Evolutionary conservation across 176 grass and related monocot species (phyloP).

Genomic region (Tuctoria greenei): DNA sequence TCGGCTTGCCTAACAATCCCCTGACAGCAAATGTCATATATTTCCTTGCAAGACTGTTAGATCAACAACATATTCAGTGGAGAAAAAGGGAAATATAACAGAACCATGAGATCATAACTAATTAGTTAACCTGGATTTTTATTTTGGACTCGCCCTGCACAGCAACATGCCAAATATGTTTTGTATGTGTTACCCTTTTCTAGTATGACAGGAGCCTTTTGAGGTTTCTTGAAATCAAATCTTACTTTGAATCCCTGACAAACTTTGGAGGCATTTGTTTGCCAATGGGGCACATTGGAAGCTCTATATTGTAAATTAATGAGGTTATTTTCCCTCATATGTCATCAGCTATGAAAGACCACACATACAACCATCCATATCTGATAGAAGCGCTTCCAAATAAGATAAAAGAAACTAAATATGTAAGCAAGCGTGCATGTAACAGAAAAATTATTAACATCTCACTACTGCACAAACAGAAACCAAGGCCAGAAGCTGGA

Average conservation of each 20-base stretch:
- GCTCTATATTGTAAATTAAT: not conserved
- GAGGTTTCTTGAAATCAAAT: not conserved
- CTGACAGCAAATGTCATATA: not conserved
- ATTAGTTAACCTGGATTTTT: not conserved
- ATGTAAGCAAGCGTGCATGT: conserved; percentile 10
- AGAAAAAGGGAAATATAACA: conserved; percentile 1
- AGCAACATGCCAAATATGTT: not conserved
- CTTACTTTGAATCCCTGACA: not conserved
- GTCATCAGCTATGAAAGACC: conserved; percentile 10
- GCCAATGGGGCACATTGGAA: not conserved
- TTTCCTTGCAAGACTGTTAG: not conserved
- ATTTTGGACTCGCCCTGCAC: not conserved
- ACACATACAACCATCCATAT: not conserved
- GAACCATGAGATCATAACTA: not conserved
- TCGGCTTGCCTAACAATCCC: not conserved
- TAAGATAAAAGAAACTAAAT: conserved; percentile 14
- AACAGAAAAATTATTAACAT: conserved; percentile 1
- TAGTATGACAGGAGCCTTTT: not conserved
- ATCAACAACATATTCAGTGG: not conserved
- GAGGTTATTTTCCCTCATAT: not conserved
- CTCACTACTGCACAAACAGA: conserved; percentile 16
- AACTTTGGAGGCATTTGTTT: not conserved
- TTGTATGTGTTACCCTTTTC: not conserved
- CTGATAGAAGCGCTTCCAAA: not conserved
- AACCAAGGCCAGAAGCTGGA: not conserved